Base-by-base conservation (phyloP, 2,329 filamentous ascomycete genomes). In the Venturia pyrina region DNA sequence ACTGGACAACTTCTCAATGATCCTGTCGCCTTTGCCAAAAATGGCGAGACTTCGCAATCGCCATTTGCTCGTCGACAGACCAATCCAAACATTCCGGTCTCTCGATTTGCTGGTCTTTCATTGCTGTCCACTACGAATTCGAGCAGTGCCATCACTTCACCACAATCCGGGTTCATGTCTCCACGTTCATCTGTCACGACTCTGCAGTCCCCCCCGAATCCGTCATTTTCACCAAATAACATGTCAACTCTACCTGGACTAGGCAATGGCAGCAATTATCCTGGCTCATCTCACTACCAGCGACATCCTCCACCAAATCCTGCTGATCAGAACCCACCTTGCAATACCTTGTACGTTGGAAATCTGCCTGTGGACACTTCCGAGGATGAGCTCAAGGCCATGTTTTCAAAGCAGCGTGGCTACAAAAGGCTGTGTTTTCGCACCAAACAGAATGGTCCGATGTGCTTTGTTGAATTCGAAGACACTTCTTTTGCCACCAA, bases 381-480 rank as follows among this genome's bases (percentile, higher is more conserved):
- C 0, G 95, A 99, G 73, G 93, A 98, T 73, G 95, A 98, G 75
- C 84, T 99, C 66, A 98, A 98, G 78, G 86, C 89, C 28, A 84
- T 97, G 73, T 99, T 99, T 74, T 92, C 89, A 34, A 93, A 93
- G 77, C 91, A 96, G 75, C 88, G 93, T 61, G 95, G 95, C 3
- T 99, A 97, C 80, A 98, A 96, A 78, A 85, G 95, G 37, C 86
- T 99, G 8, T 96, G 92, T 74, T 96, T 97, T 81, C 86, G 93
- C 43, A 96, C 92, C 65, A 98, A 98, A 80, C 86, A 90, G 70
- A 96, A 97, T 71, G 93, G 93, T 0, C 93, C 93, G 1, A 98
- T 98, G 93, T 98, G 95, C 75, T 98, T 98, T 76, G 95, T 99
- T 46, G 95, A 99, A 76, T 99, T 98, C 71, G 93, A 98, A 72